phyloP scores from a whole-genome alignment of 495 filamentous ascomycete genomes.

The Xylaria longipes region DNA sequence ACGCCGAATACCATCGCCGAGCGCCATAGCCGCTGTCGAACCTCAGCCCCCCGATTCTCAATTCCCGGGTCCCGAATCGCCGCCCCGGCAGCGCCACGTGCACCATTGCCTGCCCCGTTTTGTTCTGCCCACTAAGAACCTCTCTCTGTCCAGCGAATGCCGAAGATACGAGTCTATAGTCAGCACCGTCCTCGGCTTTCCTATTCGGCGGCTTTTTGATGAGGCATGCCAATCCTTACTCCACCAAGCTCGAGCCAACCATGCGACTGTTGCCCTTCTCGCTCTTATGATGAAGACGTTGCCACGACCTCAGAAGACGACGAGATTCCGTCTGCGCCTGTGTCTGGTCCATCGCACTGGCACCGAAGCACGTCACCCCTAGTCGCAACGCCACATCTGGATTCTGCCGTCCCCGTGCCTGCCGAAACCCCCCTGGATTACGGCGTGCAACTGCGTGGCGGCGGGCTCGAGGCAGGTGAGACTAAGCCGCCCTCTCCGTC shows the following conservation, averaged over 20 bases:
- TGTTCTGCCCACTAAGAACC: constrained; percentile 18
- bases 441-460: constrained; percentile 25
- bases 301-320: constrained; percentile 12
- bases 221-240: constrained; percentile 32
- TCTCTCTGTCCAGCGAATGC: constrained; percentile 28
- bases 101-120: constrained; percentile 14
- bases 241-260: constrained; percentile 22
- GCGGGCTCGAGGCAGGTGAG: constrained; percentile 23
- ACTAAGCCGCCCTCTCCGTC: constrained; percentile 15
- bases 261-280: constrained; percentile 21
- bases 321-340: constrained; percentile 12
- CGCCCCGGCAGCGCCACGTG: constrained; percentile 24
- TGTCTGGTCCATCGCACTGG: constrained; percentile 1
- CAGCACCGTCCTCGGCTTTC: constrained; percentile 26
- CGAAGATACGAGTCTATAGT: constrained; percentile 27
- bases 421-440: background rate
- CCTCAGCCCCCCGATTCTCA: background rate
- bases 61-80: constrained; percentile 14
- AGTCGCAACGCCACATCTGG: background rate
- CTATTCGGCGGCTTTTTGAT: constrained; percentile 27
- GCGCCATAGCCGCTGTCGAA: constrained; percentile 15
- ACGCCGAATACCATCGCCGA: constrained; percentile 10
- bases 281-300: constrained; percentile 19
- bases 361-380: constrained; percentile 9
- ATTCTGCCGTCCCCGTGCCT: background rate